phyloP scores from a whole-genome alignment of 108 stramenopile species.

The Nitzschia inconspicua region DNA sequence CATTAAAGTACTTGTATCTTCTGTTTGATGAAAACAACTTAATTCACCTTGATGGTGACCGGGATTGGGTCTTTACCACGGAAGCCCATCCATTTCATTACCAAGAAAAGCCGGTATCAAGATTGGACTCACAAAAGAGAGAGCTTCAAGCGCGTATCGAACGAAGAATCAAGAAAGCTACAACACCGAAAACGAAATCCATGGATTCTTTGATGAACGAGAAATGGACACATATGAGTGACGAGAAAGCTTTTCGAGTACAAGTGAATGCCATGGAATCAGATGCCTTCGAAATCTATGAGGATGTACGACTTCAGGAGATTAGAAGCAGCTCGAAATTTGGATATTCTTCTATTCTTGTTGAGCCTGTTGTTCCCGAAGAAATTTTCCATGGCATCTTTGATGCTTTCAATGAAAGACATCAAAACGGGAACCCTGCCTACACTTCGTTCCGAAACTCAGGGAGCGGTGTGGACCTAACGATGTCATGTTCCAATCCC shows the following conservation, averaged over 20 bases:
- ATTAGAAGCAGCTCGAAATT: neutral
- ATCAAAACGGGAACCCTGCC: slow-evolving; percentile 27
- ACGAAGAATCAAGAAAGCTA: neutral
- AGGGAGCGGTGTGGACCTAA: slow-evolving; percentile 36
- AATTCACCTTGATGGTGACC: slow-evolving; percentile 58
- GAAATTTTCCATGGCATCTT: neutral
- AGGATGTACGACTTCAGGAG: neutral
- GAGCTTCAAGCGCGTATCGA: slow-evolving; percentile 2
- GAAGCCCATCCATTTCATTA: slow-evolving; percentile 94
- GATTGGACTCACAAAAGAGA: slow-evolving; percentile 4
- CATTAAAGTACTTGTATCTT: slow-evolving; percentile 95
- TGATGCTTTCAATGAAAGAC: slow-evolving; percentile 23
- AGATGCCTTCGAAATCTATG: neutral
- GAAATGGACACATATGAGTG: slow-evolving; percentile 22
- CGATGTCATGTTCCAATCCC: slow-evolving; percentile 63
- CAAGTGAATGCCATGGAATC: slow-evolving; percentile 11
- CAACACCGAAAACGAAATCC: neutral
- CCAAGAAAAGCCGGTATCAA: neutral
- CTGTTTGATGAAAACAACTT: slow-evolving; percentile 86
- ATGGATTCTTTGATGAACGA: slow-evolving; percentile 7
- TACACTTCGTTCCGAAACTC: slow-evolving; percentile 23
- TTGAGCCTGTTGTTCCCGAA: slow-evolving; percentile 11
- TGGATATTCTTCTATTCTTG: neutral
- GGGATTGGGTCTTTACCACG: slow-evolving; percentile 91
- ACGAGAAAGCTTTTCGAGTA: slow-evolving; percentile 1